Evolutionary conservation across 2,329 filamentous ascomycete genomes (phyloP).

Genomic region (Emergomyces orientalis): DNA sequence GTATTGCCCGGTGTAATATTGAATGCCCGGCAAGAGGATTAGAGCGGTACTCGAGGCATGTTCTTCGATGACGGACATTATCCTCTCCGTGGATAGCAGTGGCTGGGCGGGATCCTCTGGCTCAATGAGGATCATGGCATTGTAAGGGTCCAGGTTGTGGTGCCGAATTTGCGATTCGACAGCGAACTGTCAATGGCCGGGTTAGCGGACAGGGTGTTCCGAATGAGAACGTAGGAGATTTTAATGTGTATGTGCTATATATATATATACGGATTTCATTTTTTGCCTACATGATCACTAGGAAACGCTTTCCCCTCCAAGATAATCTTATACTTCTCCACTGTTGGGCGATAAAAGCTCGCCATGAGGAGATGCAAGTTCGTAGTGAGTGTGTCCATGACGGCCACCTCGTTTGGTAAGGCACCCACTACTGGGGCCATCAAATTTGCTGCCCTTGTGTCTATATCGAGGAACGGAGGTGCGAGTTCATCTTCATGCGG

Average conservation of each 20-base stretch:
- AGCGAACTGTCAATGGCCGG: slow-evolving; percentile 51
- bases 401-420: slow-evolving; percentile 61
- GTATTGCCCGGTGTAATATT: slow-evolving; percentile 85
- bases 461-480: slow-evolving; percentile 66
- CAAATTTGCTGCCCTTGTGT: slow-evolving; percentile 60
- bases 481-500: slow-evolving; percentile 58
- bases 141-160: slow-evolving; percentile 57
- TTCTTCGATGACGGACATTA: slow-evolving; percentile 63
- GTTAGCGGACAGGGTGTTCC: neutral
- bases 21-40: slow-evolving; percentile 73
- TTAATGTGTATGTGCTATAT: neutral
- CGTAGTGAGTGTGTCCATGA: slow-evolving; percentile 78
- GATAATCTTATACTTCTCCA: slow-evolving; percentile 64
- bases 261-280: neutral
- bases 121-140: slow-evolving; percentile 65
- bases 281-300: slow-evolving; percentile 59
- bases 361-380: slow-evolving; percentile 77
- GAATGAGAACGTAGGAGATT: neutral
- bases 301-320: slow-evolving; percentile 88
- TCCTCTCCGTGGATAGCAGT: slow-evolving; percentile 60
- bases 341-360: slow-evolving; percentile 67
- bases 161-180: slow-evolving; percentile 69
- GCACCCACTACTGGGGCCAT: slow-evolving; percentile 70
- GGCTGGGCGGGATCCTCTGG: slow-evolving; percentile 46
- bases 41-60: slow-evolving; percentile 66